Base-by-base conservation (phyloP, 768 basidiomycete species). In the Xanthoconium purpureum region DNA sequence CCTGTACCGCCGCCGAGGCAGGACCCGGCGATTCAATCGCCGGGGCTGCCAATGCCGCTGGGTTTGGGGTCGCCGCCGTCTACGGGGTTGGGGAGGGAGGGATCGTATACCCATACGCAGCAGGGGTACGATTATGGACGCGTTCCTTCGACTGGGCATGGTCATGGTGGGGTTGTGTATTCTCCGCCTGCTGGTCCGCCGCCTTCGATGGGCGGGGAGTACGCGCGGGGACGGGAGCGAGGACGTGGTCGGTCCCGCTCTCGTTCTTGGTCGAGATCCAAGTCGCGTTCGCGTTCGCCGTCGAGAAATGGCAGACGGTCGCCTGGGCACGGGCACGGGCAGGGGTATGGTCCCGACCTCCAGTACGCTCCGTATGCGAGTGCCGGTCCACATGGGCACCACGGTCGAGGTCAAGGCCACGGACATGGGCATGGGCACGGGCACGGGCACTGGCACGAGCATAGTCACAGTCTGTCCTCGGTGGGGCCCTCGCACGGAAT, bases 1-100 rank as follows among this genome's bases (percentile, higher is more conserved):
- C 70, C 68, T 7, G 15, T 30, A 0, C 44, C 37, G 5, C 50
- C 55, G 9, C 43, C 57, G 46, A 40, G 8, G 46, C 28, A 5
- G 11, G 3, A 51, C 43, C n/a, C 5, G 3, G 5, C 13, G 29
- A 6, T n/a, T n/a, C n/a, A n/a, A n/a, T n/a, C 30, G 15, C 45
- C 45, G 17, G 20, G 42, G 6, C 44, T 13, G 0, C 15, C 28
- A 13, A 3, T 18, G 3, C 13, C 33, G 18, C n/a, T 33, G 12
- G 32, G 32, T 13, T 8, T 32, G 3, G 32, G 46, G 6, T 47
- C 46, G 12, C 32, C 32, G 5, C 32, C 46, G 32, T 33, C 32
- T n/a, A 17, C 30, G 29, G 13, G 9, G 18, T 18, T 8, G 9
- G 39, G 5, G 38, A 17, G 38, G 17, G 7, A 17, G 6, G 38